phyloP scores from a whole-genome alignment of 2,329 filamentous ascomycete species.

The Metarhizium brunneum region DNA sequence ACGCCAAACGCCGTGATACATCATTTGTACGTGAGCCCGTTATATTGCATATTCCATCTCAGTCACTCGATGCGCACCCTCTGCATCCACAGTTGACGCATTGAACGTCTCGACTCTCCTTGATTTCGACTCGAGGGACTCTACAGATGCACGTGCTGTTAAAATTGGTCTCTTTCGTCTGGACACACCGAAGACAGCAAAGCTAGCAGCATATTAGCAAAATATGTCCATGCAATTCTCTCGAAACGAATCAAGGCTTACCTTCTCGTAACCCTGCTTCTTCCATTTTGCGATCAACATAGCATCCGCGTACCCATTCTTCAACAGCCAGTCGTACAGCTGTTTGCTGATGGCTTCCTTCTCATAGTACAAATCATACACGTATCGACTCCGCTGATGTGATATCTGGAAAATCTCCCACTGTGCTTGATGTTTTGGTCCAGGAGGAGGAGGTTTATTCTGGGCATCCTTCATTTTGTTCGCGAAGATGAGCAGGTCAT shows the following conservation, averaged over 20 bases:
- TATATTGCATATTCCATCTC: conserved; percentile 9
- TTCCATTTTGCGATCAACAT: conserved; percentile 99
- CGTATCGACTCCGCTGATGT: conserved; percentile 84
- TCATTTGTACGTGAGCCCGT: not conserved
- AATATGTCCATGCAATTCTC: not conserved
- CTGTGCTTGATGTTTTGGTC: conserved; percentile 75
- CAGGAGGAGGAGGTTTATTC: conserved; percentile 74
- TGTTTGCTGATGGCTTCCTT: conserved; percentile 90
- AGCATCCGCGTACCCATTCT: conserved; percentile 91
- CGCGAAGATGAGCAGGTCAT: conserved; percentile 73
- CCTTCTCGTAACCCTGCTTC: conserved; percentile 98
- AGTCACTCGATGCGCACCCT: conserved; percentile 83
- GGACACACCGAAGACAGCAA: conserved; percentile 90
- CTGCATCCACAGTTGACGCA: conserved; percentile 93
- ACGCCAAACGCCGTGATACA: conserved; percentile 9
- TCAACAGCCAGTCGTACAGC: conserved; percentile 92
- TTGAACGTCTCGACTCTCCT: conserved; percentile 73
- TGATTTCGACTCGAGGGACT: conserved; percentile 80
- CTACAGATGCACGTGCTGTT: conserved; percentile 95
- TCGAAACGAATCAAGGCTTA: conserved; percentile 25
- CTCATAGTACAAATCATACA: conserved; percentile 97
- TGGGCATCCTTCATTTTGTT: conserved; percentile 96
- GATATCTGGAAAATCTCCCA: conserved; percentile 98
- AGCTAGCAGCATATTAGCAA: conserved; percentile 43
- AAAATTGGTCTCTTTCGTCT: conserved; percentile 99